These are phyloP conservation scores for Xanthoceras sorbifolium DNA, from an alignment of 345 rosid genomes.

Conservation along the genomic window DNA sequence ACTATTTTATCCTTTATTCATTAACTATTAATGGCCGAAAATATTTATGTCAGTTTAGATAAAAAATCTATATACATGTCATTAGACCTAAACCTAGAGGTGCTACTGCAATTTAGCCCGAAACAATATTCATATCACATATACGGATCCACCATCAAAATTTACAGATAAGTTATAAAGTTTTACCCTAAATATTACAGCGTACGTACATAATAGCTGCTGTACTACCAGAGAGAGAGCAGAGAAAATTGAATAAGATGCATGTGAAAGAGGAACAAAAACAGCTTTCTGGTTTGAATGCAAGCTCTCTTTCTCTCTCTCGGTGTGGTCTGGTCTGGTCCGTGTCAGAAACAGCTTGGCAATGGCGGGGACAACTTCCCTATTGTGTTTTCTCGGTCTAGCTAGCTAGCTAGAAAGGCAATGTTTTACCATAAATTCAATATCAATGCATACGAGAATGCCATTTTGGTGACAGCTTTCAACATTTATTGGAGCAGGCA, in stretches of 20 bases:
- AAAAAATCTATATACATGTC: no score
- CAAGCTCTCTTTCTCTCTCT: background rate
- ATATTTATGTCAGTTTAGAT: no score
- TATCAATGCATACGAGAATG: background rate
- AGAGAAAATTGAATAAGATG: background rate
- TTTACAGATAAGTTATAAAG: background rate
- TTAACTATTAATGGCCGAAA: no score
- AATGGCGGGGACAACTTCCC: background rate
- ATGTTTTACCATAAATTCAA: background rate
- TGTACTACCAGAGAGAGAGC: background rate
- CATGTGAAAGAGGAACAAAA: constrained; percentile 3
- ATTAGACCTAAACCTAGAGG: no score
- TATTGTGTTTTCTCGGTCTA: background rate
- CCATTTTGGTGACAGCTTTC: background rate
- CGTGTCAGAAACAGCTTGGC: constrained; percentile 13
- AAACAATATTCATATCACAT: no score
- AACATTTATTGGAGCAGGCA: constrained; percentile 5
- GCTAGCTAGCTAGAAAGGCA: no score
- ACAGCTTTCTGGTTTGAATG: background rate
- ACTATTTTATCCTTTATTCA: no score
- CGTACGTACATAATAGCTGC: no score
- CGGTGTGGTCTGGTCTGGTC: background rate
- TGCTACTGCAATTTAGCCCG: no score
- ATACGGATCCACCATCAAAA: background rate
- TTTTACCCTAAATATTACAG: background rate